phyloP scores from a whole-genome alignment of 495 filamentous ascomycete species.

The Xylaria scruposa region DNA sequence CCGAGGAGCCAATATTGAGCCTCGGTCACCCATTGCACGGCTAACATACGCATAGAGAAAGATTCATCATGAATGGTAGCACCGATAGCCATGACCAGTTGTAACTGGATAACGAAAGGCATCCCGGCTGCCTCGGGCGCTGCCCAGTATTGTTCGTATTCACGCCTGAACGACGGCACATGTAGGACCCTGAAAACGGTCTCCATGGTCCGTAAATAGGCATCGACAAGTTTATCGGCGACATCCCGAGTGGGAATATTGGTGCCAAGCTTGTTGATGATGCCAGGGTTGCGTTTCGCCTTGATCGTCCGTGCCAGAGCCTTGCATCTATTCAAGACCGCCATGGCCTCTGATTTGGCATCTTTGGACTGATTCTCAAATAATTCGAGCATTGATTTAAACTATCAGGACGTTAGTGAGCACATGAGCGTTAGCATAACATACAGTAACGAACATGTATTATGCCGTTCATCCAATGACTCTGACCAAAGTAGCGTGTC shows the following conservation, averaged over 20 bases:
- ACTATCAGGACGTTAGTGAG: conserved; percentile 39
- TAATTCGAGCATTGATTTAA: conserved; percentile 46
- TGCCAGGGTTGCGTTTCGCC: conserved; percentile 50
- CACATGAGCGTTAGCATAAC: background rate
- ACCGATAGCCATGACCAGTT: conserved; percentile 70
- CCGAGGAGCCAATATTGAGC: conserved; percentile 67
- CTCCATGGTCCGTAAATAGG: conserved; percentile 59
- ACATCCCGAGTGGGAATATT: conserved; percentile 56
- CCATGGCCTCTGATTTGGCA: conserved; percentile 38
- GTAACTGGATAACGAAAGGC: conserved; percentile 63
- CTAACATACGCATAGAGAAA: conserved; percentile 55
- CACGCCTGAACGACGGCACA: conserved; percentile 56
- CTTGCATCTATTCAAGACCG: conserved; percentile 53
- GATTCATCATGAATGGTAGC: conserved; percentile 60
- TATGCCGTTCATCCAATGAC: conserved; percentile 60
- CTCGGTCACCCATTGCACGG: conserved; percentile 67
- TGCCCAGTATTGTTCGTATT: conserved; percentile 55
- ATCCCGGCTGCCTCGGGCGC: conserved; percentile 13
- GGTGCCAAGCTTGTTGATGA: conserved; percentile 33
- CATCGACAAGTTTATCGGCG: conserved; percentile 56
- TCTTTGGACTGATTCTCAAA: conserved; percentile 47
- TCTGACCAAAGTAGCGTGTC: conserved; percentile 60
- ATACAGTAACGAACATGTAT: conserved; percentile 44
- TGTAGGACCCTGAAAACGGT: conserved; percentile 61
- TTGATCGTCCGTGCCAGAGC: conserved; percentile 55